Conservation (phyloP, 2,329 filamentous ascomycete genomes). For the Harringtonia lauricola region DNA sequence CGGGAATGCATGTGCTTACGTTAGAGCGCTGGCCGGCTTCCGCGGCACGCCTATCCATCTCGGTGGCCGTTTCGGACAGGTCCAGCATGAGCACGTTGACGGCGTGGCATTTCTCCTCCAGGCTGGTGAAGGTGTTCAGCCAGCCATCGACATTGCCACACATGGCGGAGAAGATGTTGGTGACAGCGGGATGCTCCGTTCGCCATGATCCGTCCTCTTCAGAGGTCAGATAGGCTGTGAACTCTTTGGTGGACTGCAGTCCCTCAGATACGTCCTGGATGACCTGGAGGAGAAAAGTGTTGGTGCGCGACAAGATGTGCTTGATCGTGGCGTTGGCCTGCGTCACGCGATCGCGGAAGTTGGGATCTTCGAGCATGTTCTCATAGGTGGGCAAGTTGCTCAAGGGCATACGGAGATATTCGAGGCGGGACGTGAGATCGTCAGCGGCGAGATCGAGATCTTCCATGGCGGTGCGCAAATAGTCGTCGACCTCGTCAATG, state of each 20-base stretch:
- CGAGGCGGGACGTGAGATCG: conserved; percentile 72
- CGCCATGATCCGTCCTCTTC: conserved; percentile 52
- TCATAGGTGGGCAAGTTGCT: conserved; percentile 76
- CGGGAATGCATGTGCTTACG: conserved; percentile 34
- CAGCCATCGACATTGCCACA: conserved; percentile 86
- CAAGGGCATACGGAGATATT: conserved; percentile 72
- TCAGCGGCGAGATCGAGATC: conserved; percentile 69
- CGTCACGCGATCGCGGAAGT: conserved; percentile 72
- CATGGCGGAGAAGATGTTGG: conserved; percentile 74
- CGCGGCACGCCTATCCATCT: conserved; percentile 78
- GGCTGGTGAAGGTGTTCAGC: conserved; percentile 66
- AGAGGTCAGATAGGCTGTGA: conserved; percentile 62
- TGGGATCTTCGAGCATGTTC: conserved; percentile 73
- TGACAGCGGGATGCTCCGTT: conserved; percentile 42
- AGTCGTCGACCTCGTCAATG: conserved; percentile 88
- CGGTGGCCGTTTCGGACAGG: conserved; percentile 65
- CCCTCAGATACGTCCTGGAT: conserved; percentile 72
- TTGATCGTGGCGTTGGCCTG: conserved; percentile 87
- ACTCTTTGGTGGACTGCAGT: conserved; percentile 61
- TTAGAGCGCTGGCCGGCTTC: conserved; percentile 69
- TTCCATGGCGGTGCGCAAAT: conserved; percentile 74
- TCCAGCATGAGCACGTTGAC: conserved; percentile 60
- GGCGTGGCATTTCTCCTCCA: conserved; percentile 61
- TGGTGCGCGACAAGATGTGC: conserved; percentile 74
- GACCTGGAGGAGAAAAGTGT: conserved; percentile 62